Evolutionary conservation across 106 monocot species (phyloP), one percentile per base, ranked within the genome.

Genomic region (Narthecium ossifragum): DNA sequence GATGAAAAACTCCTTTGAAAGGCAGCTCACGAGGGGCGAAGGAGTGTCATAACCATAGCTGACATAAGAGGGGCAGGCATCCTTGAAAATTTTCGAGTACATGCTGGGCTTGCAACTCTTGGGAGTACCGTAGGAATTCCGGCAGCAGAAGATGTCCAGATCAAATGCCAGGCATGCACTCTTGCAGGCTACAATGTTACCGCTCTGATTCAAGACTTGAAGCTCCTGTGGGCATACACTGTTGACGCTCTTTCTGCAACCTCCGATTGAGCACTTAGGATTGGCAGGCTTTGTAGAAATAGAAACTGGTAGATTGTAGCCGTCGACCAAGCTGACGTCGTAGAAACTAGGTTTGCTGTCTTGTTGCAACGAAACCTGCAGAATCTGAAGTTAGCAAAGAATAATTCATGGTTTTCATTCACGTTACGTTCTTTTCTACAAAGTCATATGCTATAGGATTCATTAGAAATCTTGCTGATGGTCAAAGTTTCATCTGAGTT

Each of bases 301-400:
- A 13, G 81, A 63, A 5, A 90, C 36, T 2, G 90, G 81, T 0
- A 90, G 23, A 61, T 79, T 90, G 62, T 82, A 85, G 1, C 90
- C 90, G 34, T 85, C 90, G 2, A 85, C 85, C 8, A 90, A 14
- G 60, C 85, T 90, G 3, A 85, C 75, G 53, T 85, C 90, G 64
- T 82, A 90, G 55, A 79, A 85, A 60, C 72, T 73, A 1, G 75
- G 75, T 62, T 80, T 76, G 53, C 66, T 72, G 11, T 72, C 75
- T 34, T 67, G 48, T 31, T 72, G 75, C 20, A 81, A 29, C 1
- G 63, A 47, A 53, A 85, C 61, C 85, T 85, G 64, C 45, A 61
- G 4, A 15, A 40, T 30, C 20, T 8, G 8, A 11, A 26, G n/a
- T n/a, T n/a, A n/a, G n/a, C n/a, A n/a, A n/a, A n/a, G n/a, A n/a